A percentile compares a stretch with the other conserved stretches of the same genome.
phyloP scores from a whole-genome alignment of 768 basidiomycete genomes.

The Dioszegia aurantiaca region DNA sequence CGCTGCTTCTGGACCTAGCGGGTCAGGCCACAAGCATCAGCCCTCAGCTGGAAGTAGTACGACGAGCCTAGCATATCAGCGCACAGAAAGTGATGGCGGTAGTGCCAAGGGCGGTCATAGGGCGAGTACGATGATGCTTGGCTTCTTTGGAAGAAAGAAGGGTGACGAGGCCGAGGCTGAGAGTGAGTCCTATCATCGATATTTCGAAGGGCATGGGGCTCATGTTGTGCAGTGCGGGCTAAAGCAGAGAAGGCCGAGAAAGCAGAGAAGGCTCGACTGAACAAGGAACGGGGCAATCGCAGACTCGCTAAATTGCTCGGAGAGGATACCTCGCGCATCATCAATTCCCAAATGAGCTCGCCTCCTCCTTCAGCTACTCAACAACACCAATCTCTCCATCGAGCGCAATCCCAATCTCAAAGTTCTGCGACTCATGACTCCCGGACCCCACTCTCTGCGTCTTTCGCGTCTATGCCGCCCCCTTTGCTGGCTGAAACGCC shows the following conservation, averaged over 20 bases:
- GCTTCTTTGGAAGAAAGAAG: conserved; percentile 9
- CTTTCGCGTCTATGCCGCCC: neutral
- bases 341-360: neutral
- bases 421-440: neutral
- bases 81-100: conserved; percentile 36
- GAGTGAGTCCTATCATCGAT: neutral
- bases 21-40: neutral
- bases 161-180: neutral
- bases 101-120: conserved; percentile 30
- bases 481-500: conserved; percentile 54
- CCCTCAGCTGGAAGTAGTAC: conserved; percentile 26
- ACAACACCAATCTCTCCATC: neutral
- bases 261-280: conserved; percentile 16
- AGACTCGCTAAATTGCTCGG: conserved; percentile 51
- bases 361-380: conserved; percentile 14
- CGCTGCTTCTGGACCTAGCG: neutral
- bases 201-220: conserved; percentile 26
- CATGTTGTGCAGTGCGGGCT: conserved; percentile 11
- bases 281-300: conserved; percentile 15
- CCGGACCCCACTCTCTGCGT: conserved; percentile 5
- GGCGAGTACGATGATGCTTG: conserved; percentile 7
- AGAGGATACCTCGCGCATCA: conserved; percentile 23
- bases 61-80: conserved; percentile 38
- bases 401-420: conserved; percentile 1
- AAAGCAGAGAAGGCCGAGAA: conserved; percentile 5